Conservation (phyloP, 371 early-diverging fungal species). For the Circinella minor region DNA sequence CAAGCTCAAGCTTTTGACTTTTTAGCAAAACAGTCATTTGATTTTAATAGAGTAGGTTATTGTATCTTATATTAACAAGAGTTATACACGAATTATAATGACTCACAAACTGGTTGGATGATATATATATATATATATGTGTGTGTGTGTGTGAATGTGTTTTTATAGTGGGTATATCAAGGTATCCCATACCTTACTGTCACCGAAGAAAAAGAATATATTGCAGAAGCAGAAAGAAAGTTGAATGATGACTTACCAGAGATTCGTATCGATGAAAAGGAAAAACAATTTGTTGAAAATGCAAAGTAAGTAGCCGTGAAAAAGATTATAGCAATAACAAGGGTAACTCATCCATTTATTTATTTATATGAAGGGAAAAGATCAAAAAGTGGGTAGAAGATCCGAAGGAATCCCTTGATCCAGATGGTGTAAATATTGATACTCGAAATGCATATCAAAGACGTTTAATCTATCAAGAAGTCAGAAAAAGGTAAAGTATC, state of each 20-base stretch:
- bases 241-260: slow-evolving; percentile 60
- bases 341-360: not conserved
- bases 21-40: slow-evolving; percentile 74
- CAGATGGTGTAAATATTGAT: slow-evolving; percentile 52
- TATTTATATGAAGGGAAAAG: slow-evolving; percentile 27
- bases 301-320: slow-evolving; percentile 35
- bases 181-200: slow-evolving; percentile 80
- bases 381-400: slow-evolving; percentile 55
- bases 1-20: slow-evolving; percentile 84
- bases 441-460: slow-evolving; percentile 63
- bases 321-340: too few species aligned
- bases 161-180: slow-evolving; percentile 59
- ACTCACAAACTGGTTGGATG: too few species aligned
- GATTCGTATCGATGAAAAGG: slow-evolving; percentile 66
- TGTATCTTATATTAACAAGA: too few species aligned
- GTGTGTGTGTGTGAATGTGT: not conserved
- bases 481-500: slow-evolving; percentile 50
- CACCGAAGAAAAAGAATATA: slow-evolving; percentile 62
- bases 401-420: slow-evolving; percentile 28
- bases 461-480: slow-evolving; percentile 73
- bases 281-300: slow-evolving; percentile 54
- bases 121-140: not conserved
- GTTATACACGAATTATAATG: too few species aligned
- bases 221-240: slow-evolving; percentile 44
- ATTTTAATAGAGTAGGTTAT: slow-evolving; percentile 72